Conservation (phyloP, 768 basidiomycete species). For the Boletus huronensis region DNA sequence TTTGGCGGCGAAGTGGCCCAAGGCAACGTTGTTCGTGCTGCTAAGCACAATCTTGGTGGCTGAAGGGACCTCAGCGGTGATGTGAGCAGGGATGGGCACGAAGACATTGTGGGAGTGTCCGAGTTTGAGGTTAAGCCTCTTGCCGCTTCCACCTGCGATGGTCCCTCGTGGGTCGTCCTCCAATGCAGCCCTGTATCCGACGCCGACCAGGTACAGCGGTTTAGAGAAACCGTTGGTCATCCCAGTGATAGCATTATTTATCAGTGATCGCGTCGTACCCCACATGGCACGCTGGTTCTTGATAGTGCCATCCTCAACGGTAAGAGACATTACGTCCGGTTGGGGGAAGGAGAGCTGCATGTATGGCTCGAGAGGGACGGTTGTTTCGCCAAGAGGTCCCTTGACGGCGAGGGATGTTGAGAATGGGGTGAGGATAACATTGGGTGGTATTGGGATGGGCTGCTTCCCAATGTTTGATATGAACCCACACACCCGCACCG, state of each 20-base stretch:
- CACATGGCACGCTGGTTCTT: slow-evolving; percentile 87
- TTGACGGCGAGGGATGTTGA: slow-evolving; percentile 46
- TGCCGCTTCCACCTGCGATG: slow-evolving; percentile 52
- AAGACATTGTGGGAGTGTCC: slow-evolving; percentile 88
- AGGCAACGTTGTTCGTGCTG: slow-evolving; percentile 82
- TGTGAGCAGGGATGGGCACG: slow-evolving; percentile 77
- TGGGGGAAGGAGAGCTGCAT: slow-evolving; percentile 38
- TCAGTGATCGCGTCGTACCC: slow-evolving; percentile 91
- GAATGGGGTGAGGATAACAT: slow-evolving; percentile 40
- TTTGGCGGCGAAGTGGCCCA: slow-evolving; percentile 86
- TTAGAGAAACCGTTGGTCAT: slow-evolving; percentile 86
- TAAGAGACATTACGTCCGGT: slow-evolving; percentile 33
- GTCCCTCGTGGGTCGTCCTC: slow-evolving; percentile 75
- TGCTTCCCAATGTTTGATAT: slow-evolving; percentile 59
- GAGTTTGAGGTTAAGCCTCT: slow-evolving; percentile 84
- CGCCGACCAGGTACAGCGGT: slow-evolving; percentile 87
- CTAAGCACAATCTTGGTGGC: slow-evolving; percentile 81
- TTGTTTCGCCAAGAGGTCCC: slow-evolving; percentile 53
- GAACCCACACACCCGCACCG: slow-evolving; percentile 45
- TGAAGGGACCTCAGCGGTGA: slow-evolving; percentile 74
- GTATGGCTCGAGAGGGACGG: slow-evolving; percentile 46
- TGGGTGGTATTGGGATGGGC: slow-evolving; percentile 52
- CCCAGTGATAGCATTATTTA: slow-evolving; percentile 85
- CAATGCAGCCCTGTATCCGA: slow-evolving; percentile 86
- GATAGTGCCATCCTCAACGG: slow-evolving; percentile 55